These are phyloP conservation scores for Vararia minispora DNA, from an alignment of 768 basidiomycete genomes.

Conservation along the genomic window DNA sequence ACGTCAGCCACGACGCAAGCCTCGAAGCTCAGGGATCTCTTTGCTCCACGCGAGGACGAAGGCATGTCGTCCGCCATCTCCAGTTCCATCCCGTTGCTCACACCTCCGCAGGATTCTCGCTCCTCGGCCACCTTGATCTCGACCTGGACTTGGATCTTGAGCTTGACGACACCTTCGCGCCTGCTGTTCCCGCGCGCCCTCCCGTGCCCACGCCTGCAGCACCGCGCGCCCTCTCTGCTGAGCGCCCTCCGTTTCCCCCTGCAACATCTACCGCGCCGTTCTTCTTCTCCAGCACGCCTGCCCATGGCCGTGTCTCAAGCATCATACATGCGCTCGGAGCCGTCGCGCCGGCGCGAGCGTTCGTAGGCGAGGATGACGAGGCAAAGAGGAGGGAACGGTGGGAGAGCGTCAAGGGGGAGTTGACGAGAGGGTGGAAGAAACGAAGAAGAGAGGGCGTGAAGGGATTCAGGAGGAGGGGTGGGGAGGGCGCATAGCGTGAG, in stretches of 20 bases:
- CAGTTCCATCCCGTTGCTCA: not conserved
- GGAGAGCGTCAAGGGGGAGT: conserved; percentile 20
- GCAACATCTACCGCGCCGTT: conserved; percentile 41
- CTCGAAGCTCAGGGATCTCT: conserved; percentile 56
- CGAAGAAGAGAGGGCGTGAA: conserved; percentile 38
- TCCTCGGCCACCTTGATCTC: conserved; percentile 64
- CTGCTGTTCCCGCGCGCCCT: conserved; percentile 11
- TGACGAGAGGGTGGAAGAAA: conserved; percentile 38
- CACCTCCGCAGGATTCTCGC: conserved; percentile 51
- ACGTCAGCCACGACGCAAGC: conserved; percentile 5
- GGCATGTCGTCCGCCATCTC: conserved; percentile 27
- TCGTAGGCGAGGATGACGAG: too few species aligned
- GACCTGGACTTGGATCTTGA: conserved; percentile 64
- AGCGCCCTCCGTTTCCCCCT: conserved; percentile 9
- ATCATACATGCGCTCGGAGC: too few species aligned
- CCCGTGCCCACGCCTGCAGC: conserved; percentile 8
- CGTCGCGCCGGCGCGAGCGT: too few species aligned
- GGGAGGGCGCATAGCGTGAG: too few species aligned
- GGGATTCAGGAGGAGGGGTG: too few species aligned
- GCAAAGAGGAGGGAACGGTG: conserved; percentile 15
- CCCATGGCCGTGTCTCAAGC: too few species aligned
- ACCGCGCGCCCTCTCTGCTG: conserved; percentile 5
- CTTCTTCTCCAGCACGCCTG: conserved; percentile 45
- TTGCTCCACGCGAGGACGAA: conserved; percentile 58
- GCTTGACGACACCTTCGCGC: conserved; percentile 27